Conservation (phyloP, 331 rosid species). For the Pyracantha coccinea region DNA sequence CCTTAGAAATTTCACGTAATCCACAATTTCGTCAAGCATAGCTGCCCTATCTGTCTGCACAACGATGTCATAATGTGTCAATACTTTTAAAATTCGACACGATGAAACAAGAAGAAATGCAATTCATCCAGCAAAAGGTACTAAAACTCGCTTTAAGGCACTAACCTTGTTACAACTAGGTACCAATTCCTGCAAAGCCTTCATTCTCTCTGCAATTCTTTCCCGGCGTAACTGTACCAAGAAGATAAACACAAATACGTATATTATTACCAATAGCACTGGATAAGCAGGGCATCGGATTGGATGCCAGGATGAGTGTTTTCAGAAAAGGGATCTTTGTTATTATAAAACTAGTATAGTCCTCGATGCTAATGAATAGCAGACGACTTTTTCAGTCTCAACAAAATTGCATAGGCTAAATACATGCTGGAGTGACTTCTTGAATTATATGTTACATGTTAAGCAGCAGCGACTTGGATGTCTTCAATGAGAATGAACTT, state of each 20-base stretch:
- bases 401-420: neutral
- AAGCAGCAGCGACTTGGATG: neutral
- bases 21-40: constrained; percentile 98
- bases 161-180: constrained; percentile 90
- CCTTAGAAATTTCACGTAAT: constrained; percentile 94
- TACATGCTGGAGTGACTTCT: neutral
- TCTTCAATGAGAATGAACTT: neutral
- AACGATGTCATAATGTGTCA: constrained; percentile 14
- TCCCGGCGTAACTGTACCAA: constrained; percentile 81
- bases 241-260: neutral
- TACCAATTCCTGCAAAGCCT: constrained; percentile 94
- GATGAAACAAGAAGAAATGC: neutral
- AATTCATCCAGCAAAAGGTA: neutral
- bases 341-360: neutral
- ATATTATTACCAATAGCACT: neutral
- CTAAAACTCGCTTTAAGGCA: neutral
- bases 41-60: constrained; percentile 89
- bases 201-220: constrained; percentile 99
- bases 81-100: neutral
- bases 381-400: neutral
- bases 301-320: neutral
- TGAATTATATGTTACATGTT: no score
- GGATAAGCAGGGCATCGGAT: neutral
- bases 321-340: neutral
- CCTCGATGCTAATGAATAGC: neutral